These are phyloP conservation scores for Calonectria pseudoturangicola DNA, from an alignment of 2,329 filamentous ascomycete species.

Conservation along the genomic window DNA sequence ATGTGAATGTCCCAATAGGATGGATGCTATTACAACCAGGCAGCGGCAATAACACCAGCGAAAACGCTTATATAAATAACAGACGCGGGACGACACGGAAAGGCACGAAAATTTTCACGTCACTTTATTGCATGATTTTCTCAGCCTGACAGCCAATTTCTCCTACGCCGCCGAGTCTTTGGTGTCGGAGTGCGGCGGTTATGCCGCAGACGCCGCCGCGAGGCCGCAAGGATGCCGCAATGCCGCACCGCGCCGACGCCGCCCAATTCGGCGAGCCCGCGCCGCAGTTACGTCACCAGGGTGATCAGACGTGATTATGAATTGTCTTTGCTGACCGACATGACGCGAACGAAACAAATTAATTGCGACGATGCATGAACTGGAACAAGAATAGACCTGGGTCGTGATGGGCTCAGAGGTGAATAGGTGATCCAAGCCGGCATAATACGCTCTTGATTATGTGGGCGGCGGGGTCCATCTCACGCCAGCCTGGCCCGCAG, in stretches of 20 bases:
- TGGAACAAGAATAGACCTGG: too few species aligned
- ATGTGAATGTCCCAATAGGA: conserved; percentile 4
- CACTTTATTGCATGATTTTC: conserved; percentile 22
- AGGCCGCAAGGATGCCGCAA: background rate
- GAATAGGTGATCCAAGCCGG: too few species aligned
- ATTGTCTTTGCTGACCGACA: background rate
- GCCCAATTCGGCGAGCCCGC: background rate
- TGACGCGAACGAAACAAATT: too few species aligned
- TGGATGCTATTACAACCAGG: background rate
- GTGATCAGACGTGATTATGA: background rate
- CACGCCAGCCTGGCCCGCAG: too few species aligned
- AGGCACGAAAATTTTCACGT: conserved; percentile 18
- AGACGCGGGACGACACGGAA: conserved; percentile 20
- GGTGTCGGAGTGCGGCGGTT: conserved; percentile 22
- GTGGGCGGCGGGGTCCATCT: too few species aligned
- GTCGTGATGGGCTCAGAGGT: too few species aligned
- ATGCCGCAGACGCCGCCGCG: conserved; percentile 18
- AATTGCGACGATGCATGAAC: too few species aligned
- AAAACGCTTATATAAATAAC: conserved; percentile 18
- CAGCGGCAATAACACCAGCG: conserved; percentile 3
- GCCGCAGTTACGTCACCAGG: background rate
- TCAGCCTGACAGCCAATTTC: conserved; percentile 14
- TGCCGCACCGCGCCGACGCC: conserved; percentile 23
- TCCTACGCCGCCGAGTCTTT: conserved; percentile 3
- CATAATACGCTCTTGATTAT: too few species aligned